Evolutionary conservation across 768 basidiomycete genomes (phyloP), one percentile per base, ranked within the genome.

Genomic region (Panus rudis): DNA sequence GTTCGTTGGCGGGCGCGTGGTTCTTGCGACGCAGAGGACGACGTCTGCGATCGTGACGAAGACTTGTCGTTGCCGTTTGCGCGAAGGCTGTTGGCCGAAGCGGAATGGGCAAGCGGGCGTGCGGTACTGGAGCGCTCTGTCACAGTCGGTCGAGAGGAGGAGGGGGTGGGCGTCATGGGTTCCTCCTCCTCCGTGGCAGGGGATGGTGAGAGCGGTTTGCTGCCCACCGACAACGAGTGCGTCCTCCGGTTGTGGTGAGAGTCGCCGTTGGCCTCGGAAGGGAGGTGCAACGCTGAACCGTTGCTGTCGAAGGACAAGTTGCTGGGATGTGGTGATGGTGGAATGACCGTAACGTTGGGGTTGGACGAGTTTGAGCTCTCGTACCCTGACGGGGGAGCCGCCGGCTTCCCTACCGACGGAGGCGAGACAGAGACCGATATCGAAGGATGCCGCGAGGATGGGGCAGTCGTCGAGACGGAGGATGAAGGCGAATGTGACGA

Each of bases 341-440:
- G 63, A 16, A 63, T 57, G 31, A 63, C 51, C 2, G 61, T 63
- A 14, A 63, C 61, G 39, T 58, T 59, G 6, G 52, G 59, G 6
- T 56, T 54, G 21, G 49, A 52, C 14, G 52, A 55, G 34, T 53
- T 52, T 1, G 50, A 55, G 34, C 42, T 46, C 8, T 50, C 43
- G 27, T 44, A 20, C 34, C 28, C 17, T 37, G 20, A 22, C 39
- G 39, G 49, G 21, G 37, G 44, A 22, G 22, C 6, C 48, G 37
- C 26, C 32, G 23, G 23, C 28, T 21, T 49, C 44, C 20, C 43
- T 46, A 25, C 43, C 32, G 43, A 41, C 46, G 49, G 54, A 20
- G 42, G 41, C 20, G 57, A 39, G 33, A 56, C 10, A 13, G 51
- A 47, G 33, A 50, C 43, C 28, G 46, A 46, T 23, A 52, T 48